phyloP scores from a whole-genome alignment of 2,329 filamentous ascomycete genomes.

The Podosphaera fusca region DNA sequence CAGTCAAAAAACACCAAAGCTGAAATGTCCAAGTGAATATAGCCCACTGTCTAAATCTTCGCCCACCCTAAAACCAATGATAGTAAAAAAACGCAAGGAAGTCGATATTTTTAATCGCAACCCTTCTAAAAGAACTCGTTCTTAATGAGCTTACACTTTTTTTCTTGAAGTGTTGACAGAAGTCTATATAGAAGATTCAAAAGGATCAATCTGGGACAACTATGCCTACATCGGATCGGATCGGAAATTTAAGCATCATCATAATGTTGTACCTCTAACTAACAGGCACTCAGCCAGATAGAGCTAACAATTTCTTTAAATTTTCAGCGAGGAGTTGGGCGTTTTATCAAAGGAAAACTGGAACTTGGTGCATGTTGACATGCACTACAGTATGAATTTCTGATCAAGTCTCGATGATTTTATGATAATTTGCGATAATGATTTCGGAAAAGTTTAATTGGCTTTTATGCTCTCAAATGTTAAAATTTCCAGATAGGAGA shows the following conservation, averaged over 20 bases:
- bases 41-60: neutral
- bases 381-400: too few relatives aligned
- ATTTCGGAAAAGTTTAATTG: too few relatives aligned
- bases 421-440: too few relatives aligned
- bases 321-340: neutral
- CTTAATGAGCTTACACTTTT: neutral
- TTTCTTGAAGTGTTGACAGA: neutral
- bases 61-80: neutral
- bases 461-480: too few relatives aligned
- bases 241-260: neutral
- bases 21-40: neutral
- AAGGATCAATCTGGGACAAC: neutral
- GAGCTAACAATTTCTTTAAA: neutral
- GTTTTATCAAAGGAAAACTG: neutral
- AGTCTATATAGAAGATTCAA: neutral
- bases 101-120: slow-evolving; percentile 2
- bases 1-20: neutral
- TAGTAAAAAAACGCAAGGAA: neutral
- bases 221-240: neutral
- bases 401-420: too few relatives aligned
- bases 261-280: neutral
- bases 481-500: too few relatives aligned
- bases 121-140: neutral
- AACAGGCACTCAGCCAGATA: neutral
- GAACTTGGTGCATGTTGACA: too few relatives aligned